Conservation (phyloP, 768 basidiomycete genomes). For the Clavulina sp. region DNA sequence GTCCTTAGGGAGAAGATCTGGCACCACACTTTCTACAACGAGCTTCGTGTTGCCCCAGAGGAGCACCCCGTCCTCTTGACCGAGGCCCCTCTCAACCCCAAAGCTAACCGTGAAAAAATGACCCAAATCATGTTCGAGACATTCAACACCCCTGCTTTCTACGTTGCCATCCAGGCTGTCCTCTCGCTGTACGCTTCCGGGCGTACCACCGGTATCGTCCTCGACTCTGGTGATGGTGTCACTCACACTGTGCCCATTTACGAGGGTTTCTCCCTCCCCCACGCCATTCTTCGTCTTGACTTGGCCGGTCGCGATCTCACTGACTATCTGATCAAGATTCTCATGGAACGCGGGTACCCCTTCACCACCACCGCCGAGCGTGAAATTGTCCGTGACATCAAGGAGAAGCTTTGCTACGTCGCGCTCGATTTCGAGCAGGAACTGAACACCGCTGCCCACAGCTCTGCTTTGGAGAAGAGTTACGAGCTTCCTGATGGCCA, state of each 20-base stretch:
- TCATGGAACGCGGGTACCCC: conserved; percentile 81
- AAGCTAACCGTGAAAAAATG: conserved; percentile 59
- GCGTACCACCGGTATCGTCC: conserved; percentile 86
- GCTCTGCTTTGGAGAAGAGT: conserved; percentile 78
- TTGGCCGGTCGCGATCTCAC: conserved; percentile 88
- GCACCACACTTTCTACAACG: conserved; percentile 92
- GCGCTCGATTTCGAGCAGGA: conserved; percentile 91
- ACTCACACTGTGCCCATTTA: conserved; percentile 94
- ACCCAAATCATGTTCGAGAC: conserved; percentile 71
- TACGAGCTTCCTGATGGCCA: conserved; percentile 89
- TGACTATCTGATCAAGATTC: conserved; percentile 61
- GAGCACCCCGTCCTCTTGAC: conserved; percentile 59
- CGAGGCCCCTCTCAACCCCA: conserved; percentile 57
- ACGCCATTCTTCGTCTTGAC: conserved; percentile 85
- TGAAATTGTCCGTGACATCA: conserved; percentile 93
- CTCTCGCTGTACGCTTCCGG: conserved; percentile 79
- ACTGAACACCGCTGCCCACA: conserved; percentile 76
- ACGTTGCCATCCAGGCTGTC: conserved; percentile 58
- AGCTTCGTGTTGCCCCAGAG: conserved; percentile 60
- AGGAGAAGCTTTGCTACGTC: conserved; percentile 85
- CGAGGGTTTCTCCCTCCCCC: conserved; percentile 83
- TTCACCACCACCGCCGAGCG: conserved; percentile 89
- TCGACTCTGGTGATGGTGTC: conserved; percentile 94
- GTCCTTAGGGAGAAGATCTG: conserved; percentile 99
- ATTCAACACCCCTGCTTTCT: conserved; percentile 59